A percentile compares a stretch with the other conserved stretches of the same genome.
Conservation (phyloP, 2,329 filamentous ascomycete genomes). For the Plenodomus lindquistii region DNA sequence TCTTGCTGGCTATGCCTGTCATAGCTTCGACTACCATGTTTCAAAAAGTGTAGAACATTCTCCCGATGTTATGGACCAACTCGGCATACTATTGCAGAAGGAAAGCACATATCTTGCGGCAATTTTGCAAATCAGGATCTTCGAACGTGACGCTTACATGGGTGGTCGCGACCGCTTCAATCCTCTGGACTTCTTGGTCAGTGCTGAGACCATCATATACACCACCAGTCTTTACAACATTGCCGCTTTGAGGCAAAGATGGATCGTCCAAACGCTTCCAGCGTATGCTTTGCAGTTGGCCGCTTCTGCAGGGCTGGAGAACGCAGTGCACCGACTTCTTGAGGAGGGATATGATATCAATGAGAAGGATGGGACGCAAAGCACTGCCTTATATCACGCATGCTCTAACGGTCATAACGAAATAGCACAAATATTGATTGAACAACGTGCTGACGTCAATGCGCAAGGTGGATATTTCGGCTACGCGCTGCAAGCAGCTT, state of each 20-base stretch:
- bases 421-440: not conserved
- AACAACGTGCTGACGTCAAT: not conserved
- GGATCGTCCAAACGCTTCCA: conserved; percentile 9
- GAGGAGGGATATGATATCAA: conserved; percentile 9
- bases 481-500: too few relatives aligned
- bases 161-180: conserved; percentile 5
- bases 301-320: conserved; percentile 11
- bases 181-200: conserved; percentile 10
- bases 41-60: conserved; percentile 2
- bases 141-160: not conserved
- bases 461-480: too few relatives aligned
- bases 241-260: conserved; percentile 8
- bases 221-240: conserved; percentile 17
- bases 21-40: conserved; percentile 16
- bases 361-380: conserved; percentile 6
- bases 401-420: not conserved
- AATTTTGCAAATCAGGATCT: conserved; percentile 14
- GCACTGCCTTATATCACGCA: conserved; percentile 9
- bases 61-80: not conserved
- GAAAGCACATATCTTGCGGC: conserved; percentile 11
- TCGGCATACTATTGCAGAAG: conserved; percentile 12
- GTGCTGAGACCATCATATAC: conserved; percentile 17
- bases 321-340: conserved; percentile 10
- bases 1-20: conserved; percentile 12
- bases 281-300: conserved; percentile 21